phyloP scores from a whole-genome alignment of 1,284 basidiomycete genomes.

The Pseudozyma sp. region DNA sequence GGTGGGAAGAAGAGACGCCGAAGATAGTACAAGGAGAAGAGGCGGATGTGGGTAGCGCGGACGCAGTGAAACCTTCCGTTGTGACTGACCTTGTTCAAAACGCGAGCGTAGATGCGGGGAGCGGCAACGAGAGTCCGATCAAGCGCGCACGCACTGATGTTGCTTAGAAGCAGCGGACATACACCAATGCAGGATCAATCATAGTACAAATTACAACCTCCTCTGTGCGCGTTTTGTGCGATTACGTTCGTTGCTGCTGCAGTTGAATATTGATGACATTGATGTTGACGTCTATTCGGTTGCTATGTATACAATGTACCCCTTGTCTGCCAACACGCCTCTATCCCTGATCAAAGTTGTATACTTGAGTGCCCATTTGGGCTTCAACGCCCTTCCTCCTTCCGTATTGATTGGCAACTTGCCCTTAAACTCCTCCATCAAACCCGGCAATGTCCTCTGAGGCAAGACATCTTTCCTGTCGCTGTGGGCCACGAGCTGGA shows the following conservation, averaged over 20 bases:
- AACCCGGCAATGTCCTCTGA: constrained; percentile 38
- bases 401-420: constrained; percentile 38
- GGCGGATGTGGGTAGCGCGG: neutral
- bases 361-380: constrained; percentile 61
- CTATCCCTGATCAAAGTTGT: constrained; percentile 59
- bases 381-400: constrained; percentile 11
- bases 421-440: constrained; percentile 54
- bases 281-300: constrained; percentile 5
- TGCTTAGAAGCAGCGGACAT: constrained; percentile 2
- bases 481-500: constrained; percentile 50
- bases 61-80: constrained; percentile 5
- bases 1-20: neutral
- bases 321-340: constrained; percentile 60
- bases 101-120: constrained; percentile 4
- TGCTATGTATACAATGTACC: constrained; percentile 36
- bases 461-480: constrained; percentile 57
- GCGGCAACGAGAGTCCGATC: constrained; percentile 34
- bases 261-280: too few relatives aligned
- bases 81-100: constrained; percentile 4
- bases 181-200: neutral
- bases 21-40: neutral
- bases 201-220: neutral
- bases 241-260: too few relatives aligned
- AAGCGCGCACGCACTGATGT: constrained; percentile 44
- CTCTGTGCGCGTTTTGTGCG: neutral